These are phyloP conservation scores for Tuctoria greenei DNA, from an alignment of 176 grass and related monocot species.

Conservation along the genomic window DNA sequence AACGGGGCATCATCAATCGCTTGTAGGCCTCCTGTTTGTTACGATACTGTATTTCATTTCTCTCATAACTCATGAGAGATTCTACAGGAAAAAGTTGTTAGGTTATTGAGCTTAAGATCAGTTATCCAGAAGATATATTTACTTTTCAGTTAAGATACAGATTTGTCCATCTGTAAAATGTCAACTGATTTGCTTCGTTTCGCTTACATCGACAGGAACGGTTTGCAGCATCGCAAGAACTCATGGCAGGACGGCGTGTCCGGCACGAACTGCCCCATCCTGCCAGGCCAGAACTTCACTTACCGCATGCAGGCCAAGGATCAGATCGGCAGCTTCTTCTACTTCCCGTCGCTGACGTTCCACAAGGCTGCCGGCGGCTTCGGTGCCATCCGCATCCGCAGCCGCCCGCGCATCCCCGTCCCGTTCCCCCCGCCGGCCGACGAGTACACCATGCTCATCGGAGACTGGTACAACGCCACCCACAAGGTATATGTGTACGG, in stretches of 20 bases:
- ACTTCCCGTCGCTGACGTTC: conserved; percentile 70
- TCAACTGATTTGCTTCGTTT: not conserved
- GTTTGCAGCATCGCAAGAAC: conserved; percentile 73
- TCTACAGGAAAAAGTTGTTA: not conserved
- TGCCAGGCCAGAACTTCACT: conserved; percentile 61
- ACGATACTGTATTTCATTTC: too few relatives aligned
- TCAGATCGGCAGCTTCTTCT: conserved; percentile 73
- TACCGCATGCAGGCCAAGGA: conserved; percentile 71
- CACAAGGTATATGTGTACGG: conserved; percentile 44
- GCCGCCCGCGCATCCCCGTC: conserved; percentile 54
- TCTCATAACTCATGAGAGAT: not conserved
- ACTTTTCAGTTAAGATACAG: not conserved
- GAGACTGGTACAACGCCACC: conserved; percentile 66
- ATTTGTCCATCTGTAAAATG: not conserved
- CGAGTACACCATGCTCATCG: conserved; percentile 70
- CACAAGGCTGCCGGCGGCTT: conserved; percentile 82
- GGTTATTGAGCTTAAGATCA: not conserved
- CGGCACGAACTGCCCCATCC: conserved; percentile 81
- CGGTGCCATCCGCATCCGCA: conserved; percentile 58
- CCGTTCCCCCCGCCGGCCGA: conserved; percentile 57
- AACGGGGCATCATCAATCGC: not conserved
- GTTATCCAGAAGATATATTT: not conserved
- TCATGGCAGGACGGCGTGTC: conserved; percentile 88
- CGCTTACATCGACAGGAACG: conserved; percentile 45
- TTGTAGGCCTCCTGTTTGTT: not conserved